Evolutionary conservation across 164 flowering plant species (phyloP), one percentile per base, ranked within the genome.

Genomic region (Annona squamosa): DNA sequence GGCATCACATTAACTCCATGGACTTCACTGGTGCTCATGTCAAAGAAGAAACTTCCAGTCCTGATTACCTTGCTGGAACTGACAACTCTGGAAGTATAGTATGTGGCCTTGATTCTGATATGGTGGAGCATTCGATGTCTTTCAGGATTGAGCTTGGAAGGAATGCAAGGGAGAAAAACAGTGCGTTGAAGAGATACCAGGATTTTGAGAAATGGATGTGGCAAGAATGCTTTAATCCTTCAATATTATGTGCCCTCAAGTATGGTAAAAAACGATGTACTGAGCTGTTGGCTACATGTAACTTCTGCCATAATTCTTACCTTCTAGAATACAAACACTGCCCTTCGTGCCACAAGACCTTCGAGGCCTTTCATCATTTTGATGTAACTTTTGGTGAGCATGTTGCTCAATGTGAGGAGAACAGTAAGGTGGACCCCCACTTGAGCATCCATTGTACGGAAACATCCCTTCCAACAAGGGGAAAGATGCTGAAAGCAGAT

Each of bases 161-260:
- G 44, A 85, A 79, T 77, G 82, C 81, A 46, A 65, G 18, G 13
- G 97, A 95, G 82, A 83, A 82, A 74, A 78, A 48, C 26, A 77
- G 73, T 71, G 82, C 86, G 68, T 69, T 85, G 74, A 78, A 74
- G 72, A 87, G 96, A 80, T 88, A 87, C 77, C 82, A 79, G 56
- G 93, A 90, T 68, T 84, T 82, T 19, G 85, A 89, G 74, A 86
- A 84, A 76, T 94, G 98, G 98, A 81, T 86, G 78, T 89, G 94
- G 98, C 82, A 80, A 70, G 96, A 89, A 77, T 88, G 91, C 78
- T 76, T 84, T 64, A 74, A 76, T 79, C 77, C 91, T 59, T 84
- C 85, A 18, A 65, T 68, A 47, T 77, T 89, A 68, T 78, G 84
- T 82, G 96, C 97, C 48, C 63, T 76, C 72, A 90, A 87, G 77